Evolutionary conservation across 345 rosid genomes (phyloP).

Genomic region (Eutrema yunnanense): DNA sequence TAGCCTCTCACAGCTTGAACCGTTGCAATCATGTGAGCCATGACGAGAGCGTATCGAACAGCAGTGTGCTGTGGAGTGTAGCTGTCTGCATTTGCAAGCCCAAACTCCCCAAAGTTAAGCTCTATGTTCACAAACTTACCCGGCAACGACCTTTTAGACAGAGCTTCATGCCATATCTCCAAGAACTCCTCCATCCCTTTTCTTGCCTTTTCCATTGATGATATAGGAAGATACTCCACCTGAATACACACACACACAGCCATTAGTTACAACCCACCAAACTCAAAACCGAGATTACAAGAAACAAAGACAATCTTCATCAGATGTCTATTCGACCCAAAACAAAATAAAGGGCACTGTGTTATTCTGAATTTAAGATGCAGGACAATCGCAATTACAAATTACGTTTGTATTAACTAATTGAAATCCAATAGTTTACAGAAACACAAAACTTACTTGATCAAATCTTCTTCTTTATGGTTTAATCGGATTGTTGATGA

Average conservation of each 20-base stretch:
- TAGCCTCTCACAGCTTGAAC: conserved; percentile 45
- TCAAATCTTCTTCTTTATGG: no score
- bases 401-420: no score
- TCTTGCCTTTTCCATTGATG: conserved; percentile 66
- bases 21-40: conserved; percentile 82
- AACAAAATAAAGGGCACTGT: neutral
- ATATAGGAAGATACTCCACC: conserved; percentile 89
- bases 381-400: no score
- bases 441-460: no score
- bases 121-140: conserved; percentile 69
- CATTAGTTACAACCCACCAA: neutral
- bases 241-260: conserved; percentile 22
- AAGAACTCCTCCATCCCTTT: conserved; percentile 73
- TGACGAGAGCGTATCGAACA: conserved; percentile 64
- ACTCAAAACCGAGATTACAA: neutral
- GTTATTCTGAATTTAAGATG: no score
- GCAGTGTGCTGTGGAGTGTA: conserved; percentile 82
- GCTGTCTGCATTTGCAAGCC: conserved; percentile 57
- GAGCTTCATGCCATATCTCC: conserved; percentile 73
- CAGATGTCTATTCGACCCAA: neutral
- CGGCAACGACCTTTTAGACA: conserved; percentile 66
- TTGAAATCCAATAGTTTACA: no score
- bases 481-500: no score
- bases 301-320: neutral
- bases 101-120: conserved; percentile 64